A percentile compares a stretch with the other conserved stretches of the same genome.
phyloP scores from a whole-genome alignment of 164 flowering plant species.

The Brasenia schreberi region DNA sequence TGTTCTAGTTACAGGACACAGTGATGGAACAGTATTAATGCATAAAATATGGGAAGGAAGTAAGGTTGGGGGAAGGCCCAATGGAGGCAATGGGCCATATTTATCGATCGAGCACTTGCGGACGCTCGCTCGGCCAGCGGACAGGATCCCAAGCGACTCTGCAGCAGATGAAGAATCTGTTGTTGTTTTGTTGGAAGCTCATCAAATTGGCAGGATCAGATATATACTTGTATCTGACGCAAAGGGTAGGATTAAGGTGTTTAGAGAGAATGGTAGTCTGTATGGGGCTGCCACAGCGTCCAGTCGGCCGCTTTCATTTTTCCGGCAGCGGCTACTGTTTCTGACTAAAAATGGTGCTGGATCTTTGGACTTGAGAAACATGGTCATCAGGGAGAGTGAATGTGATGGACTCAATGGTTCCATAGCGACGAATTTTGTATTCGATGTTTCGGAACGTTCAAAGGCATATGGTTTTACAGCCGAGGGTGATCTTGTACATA shows the following conservation, averaged over 20 bases:
- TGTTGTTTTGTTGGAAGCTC: conserved; percentile 60
- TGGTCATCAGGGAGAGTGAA: conserved; percentile 65
- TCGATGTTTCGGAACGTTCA: conserved; percentile 77
- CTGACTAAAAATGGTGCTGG: conserved; percentile 86
- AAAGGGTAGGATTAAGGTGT: conserved; percentile 51
- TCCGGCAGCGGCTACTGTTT: conserved; percentile 88
- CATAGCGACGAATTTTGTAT: conserved; percentile 47
- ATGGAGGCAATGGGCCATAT: conserved; percentile 59
- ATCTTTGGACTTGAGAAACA: conserved; percentile 78
- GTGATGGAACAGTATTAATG: conserved; percentile 44
- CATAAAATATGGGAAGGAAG: conserved; percentile 63
- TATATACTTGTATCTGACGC: conserved; percentile 50
- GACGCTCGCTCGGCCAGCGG: conserved; percentile 19
- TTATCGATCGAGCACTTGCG: conserved; percentile 37
- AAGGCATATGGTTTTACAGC: conserved; percentile 88
- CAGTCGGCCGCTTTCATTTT: conserved; percentile 65
- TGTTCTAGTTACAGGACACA: conserved; percentile 68
- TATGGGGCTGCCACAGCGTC: conserved; percentile 43
- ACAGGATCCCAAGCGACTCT: background rate
- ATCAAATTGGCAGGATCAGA: conserved; percentile 66
- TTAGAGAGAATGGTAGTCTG: conserved; percentile 53
- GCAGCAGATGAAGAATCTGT: conserved; percentile 13
- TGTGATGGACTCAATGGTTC: conserved; percentile 88
- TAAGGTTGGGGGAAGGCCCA: conserved; percentile 5
- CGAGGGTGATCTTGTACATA: conserved; percentile 72